Percentiles rank a stretch among this genome's conserved stretches.
Evolutionary conservation across 1,284 basidiomycete species (phyloP).

Genomic region (Ganoderma meredithae): DNA sequence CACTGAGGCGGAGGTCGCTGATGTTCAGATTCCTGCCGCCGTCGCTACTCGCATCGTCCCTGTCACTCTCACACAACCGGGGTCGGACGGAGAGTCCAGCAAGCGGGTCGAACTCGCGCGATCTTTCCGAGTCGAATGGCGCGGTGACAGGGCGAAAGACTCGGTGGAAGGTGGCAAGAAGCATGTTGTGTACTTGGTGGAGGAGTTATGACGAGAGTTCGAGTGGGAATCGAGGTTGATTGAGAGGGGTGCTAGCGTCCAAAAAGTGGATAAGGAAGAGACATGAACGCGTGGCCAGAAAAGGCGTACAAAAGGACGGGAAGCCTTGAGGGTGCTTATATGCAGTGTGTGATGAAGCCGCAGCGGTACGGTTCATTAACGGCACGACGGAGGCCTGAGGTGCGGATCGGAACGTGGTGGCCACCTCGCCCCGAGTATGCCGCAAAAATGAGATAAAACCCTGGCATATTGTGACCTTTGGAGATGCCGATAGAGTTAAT

Average conservation of each 20-base stretch:
- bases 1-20: neutral
- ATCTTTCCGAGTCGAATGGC: constrained; percentile 15
- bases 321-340: neutral
- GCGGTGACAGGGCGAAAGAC: constrained; percentile 8
- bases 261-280: neutral
- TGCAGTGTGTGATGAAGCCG: neutral
- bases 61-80: constrained; percentile 14
- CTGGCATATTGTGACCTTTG: neutral
- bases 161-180: neutral
- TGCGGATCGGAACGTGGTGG: constrained; percentile 1
- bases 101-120: constrained; percentile 17
- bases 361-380: neutral
- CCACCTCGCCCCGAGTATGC: constrained; percentile 9
- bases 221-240: neutral
- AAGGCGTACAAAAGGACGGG: neutral
- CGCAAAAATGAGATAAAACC: constrained; percentile 7
- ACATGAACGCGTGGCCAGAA: neutral
- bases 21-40: neutral
- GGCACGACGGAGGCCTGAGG: neutral
- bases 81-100: constrained; percentile 12
- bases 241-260: neutral
- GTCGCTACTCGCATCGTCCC: neutral
- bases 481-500: neutral
- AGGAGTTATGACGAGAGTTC: neutral
- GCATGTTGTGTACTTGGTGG: neutral